Evolutionary conservation across 2,329 filamentous ascomycete genomes (phyloP).

Genomic region (Leptosphaerulina australis): DNA sequence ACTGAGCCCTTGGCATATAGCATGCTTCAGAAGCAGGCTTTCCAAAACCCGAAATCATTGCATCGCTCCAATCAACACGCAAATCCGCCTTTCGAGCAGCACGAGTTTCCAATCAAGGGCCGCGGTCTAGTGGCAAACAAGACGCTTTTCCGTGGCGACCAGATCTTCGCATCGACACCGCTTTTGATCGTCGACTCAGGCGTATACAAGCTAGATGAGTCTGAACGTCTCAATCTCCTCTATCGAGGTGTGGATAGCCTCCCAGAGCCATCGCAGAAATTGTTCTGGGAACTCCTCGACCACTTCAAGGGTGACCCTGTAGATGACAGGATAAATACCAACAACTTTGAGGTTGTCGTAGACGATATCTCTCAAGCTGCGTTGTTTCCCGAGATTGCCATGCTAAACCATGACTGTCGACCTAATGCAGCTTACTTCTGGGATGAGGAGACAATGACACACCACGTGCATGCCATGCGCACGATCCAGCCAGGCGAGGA

Average conservation of each 20-base stretch:
- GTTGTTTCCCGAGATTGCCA: slow-evolving; percentile 44
- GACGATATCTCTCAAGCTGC: slow-evolving; percentile 33
- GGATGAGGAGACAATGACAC: slow-evolving; percentile 47
- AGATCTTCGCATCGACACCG: slow-evolving; percentile 44
- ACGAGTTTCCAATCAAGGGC: slow-evolving; percentile 43
- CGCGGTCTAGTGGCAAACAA: slow-evolving; percentile 44
- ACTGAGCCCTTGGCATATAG: slow-evolving; percentile 34
- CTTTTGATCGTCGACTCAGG: slow-evolving; percentile 39
- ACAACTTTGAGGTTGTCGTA: slow-evolving; percentile 42
- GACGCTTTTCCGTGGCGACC: slow-evolving; percentile 42
- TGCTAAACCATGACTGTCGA: slow-evolving; percentile 47
- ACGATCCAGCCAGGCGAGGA: slow-evolving; percentile 50
- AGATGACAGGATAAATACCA: slow-evolving; percentile 45
- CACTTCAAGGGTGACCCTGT: slow-evolving; percentile 41
- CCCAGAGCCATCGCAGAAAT: slow-evolving; percentile 22
- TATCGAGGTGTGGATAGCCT: slow-evolving; percentile 38
- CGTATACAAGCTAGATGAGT: slow-evolving; percentile 29
- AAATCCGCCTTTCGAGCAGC: slow-evolving; percentile 37
- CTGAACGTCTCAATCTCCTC: slow-evolving; percentile 35
- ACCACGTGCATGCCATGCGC: slow-evolving; percentile 49
- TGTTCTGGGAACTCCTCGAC: slow-evolving; percentile 41
- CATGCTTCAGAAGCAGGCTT: slow-evolving; percentile 40
- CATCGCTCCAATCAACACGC: slow-evolving; percentile 30
- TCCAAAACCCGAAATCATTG: slow-evolving; percentile 28
- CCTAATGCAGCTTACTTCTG: slow-evolving; percentile 52